Evolutionary conservation across 768 basidiomycete species (phyloP), one percentile per base, ranked within the genome.

Genomic region (Suillus brevipes): DNA sequence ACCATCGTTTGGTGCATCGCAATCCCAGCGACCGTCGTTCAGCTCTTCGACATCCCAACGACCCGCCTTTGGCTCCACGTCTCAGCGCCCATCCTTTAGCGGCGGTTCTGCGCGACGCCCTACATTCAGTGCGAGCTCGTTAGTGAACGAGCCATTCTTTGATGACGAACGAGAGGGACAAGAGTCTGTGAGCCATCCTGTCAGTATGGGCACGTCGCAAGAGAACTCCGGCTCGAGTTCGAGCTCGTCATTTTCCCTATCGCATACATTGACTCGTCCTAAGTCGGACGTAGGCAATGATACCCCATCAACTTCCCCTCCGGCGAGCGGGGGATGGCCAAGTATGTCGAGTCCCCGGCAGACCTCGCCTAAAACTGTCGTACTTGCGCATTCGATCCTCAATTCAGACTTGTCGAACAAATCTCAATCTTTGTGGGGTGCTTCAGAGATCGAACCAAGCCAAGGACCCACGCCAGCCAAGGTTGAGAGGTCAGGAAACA

Each of bases 1-100:
- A 50, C 62, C 65, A 38, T 65, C 63, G 1, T 69, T 74, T 38
- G 62, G 64, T 52, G 34, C 53, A 20, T 28, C 56, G 2, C 20
- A 62, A 25, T 64, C 75, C 4, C 74, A 75, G 31, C 67, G 69
- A 61, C 62, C 64, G 49, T 45, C 65, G 8, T 62, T 77, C 28
- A 66, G 55, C 37, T 38, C 64, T 53, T 61, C 66, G 10, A 25
- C 59, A 52, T 50, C 75, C 0, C 70, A 74, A 31, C 47, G 65
- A 36, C 36, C 55, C 23, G 16, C 65, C 16, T 68, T 76, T 52
- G 43, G 62, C 49, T 60, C 62, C 36, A 58, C 62, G 18, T 37
- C 25, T 53, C 18, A 64, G 65, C 63, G 63, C 28, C 63, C 60
- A 13, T 64, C 63, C 14, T 43, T 64, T 28, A 42, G 63, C 5